Evolutionary conservation across 2,329 filamentous ascomycete genomes (phyloP), one percentile per base, ranked within the genome.

Genomic region (Xylariaceae sp.): DNA sequence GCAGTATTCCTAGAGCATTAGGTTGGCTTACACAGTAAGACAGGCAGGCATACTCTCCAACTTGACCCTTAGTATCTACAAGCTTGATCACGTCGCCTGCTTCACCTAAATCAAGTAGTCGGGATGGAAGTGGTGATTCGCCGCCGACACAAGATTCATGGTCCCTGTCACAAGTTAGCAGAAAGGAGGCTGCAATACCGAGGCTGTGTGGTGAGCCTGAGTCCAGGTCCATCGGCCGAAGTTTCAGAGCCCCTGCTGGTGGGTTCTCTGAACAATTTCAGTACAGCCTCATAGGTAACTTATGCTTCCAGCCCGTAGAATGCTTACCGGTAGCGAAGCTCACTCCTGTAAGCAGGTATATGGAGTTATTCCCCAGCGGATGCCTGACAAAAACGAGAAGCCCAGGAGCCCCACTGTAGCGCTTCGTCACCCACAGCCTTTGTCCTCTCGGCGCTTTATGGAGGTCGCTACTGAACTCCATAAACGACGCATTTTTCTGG

Each of bases 1-100:
- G 16, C 7, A 21, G 9, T 6, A n/a, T 21, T 33, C 3, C 7
- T 5, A 3, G 23, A 3, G 9, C 4, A 12, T 16, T 19, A 7
- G 4, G 12, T 9, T 2, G 3, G 31, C 60, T 19, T 49, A 62
- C 57, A 29, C 60, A 60, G 19, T 62, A 62, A 11, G 60, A 62
- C 14, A 62, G 49, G 34, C 48, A 56, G 26, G 53, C 57, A 34
- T 62, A 62, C 50, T 8, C 40, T 12, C 52, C 60, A 17, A 19
- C 37, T 26, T 45, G 49, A 3, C 48, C 48, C 6, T 33, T 19
- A 26, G 40, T 23, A 19, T 12, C 56, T 5, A 62, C 53, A 14
- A 62, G 40, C 39, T 52, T 60, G 9, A 62, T 44, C 19, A 44
- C 24, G 6, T 57, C 53, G 7, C 56, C 57, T 11, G 45, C 5